A percentile compares a stretch with the other conserved stretches of the same genome.
Conservation (phyloP, 140 eudicot genomes). For the Ambrosia hybrid region DNA sequence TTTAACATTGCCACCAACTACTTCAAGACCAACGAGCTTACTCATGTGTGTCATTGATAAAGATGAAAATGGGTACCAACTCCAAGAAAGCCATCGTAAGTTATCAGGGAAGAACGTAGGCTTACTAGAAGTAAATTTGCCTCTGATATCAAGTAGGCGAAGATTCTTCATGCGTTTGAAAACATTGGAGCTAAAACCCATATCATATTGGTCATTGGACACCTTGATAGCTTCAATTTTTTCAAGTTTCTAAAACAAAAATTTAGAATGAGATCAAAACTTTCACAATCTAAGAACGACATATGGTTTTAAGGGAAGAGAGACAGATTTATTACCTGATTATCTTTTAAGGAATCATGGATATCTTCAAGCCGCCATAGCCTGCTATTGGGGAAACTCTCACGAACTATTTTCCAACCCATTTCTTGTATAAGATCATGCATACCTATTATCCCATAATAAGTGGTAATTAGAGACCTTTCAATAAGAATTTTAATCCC, state of each 20-base stretch:
- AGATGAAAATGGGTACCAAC: constrained; percentile 2
- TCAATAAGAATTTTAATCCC: neutral
- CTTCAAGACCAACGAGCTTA: no score
- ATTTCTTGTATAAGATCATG: neutral
- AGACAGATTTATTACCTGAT: neutral
- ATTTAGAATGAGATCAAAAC: neutral
- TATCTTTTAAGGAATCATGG: neutral
- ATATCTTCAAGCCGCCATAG: neutral
- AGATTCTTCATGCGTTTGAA: neutral
- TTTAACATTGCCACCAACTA: no score
- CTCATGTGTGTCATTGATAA: no score
- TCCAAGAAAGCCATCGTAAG: constrained; percentile 9
- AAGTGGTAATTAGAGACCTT: neutral
- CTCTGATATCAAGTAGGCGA: neutral
- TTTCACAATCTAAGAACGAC: no score
- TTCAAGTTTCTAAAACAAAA: neutral
- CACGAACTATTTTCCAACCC: neutral
- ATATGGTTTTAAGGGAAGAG: neutral
- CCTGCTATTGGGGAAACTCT: neutral
- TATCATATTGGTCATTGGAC: neutral
- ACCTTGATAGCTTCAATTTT: neutral
- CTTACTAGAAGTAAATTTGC: neutral
- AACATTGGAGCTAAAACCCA: neutral
- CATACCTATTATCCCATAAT: neutral
- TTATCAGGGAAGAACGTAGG: neutral